Evolutionary conservation across 768 basidiomycete species (phyloP), one percentile per base, ranked within the genome.

Genomic region (Termitomyces sp.): DNA sequence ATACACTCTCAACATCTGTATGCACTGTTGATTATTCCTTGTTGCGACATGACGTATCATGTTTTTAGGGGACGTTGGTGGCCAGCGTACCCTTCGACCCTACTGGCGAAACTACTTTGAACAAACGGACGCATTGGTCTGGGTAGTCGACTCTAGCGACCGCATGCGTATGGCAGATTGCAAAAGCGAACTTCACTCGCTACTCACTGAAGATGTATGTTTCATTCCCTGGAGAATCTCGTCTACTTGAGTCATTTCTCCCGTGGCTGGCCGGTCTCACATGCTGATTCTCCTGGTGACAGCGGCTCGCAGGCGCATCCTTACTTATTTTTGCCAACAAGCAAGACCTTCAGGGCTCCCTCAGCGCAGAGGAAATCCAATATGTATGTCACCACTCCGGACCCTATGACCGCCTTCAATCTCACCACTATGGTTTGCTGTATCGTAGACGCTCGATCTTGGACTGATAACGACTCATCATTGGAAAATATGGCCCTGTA

Each of bases 41-140:
- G 37, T 23, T 51, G 14, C 30, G 55, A 35, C 28, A n/a, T 51
- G 41, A 32, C 37, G 11, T 49, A 52, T 57, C 25, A 27, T n/a
- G n/a, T 49, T 54, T 53, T 56, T 64, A 98, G 95, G 96, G 97
- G 97, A 99, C 69, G 94, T 98, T 35, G 97, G 97, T 35, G 96
- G 97, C 23, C 97, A 99, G 70, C 85, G 88, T 56, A 95, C 93
- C 0, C 84, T 99, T 51, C 83, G 97, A 30, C 96, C 97, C 7
- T 98, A 98, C 70, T 99, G 97, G 97, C 79, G 93, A 25, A 99
- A 98, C 71, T 98, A 98, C 73, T 98, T 98, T 63, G 97, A 99
- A 72, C 92, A 94, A 72, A 98, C 97, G 10, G 97, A 98, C 72
- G 96, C 91, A 7, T 78, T 99, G 43, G 94, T 98, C 34, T 99